Percentiles rank a stretch among this genome's conserved stretches.
Evolutionary conservation across 352 stramenopile genomes (phyloP).

Genomic region (Chrysophaeum taylorii): DNA sequence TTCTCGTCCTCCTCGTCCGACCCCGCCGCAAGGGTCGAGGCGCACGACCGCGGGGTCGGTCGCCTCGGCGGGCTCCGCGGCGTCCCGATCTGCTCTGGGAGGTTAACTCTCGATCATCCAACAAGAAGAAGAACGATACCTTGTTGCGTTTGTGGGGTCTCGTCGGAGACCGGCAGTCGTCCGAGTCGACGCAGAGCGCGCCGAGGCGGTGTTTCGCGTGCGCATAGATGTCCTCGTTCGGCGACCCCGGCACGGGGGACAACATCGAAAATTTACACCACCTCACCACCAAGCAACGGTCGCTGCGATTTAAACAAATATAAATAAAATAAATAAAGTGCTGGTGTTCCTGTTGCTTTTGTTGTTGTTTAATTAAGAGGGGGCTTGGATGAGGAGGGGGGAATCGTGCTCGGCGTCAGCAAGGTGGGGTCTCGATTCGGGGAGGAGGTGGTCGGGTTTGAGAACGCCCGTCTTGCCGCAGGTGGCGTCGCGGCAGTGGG

Average conservation of each 20-base stretch:
- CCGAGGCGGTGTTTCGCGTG: background rate
- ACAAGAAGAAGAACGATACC: too few species aligned
- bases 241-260: background rate
- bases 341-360: background rate
- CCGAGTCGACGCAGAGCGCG: background rate
- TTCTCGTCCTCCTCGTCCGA: background rate
- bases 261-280: too few species aligned
- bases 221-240: background rate
- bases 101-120: too few species aligned
- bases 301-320: too few species aligned
- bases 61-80: background rate
- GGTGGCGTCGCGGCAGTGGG: constrained; percentile 1
- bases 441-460: background rate
- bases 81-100: too few species aligned
- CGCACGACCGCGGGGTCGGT: background rate
- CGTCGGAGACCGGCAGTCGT: background rate
- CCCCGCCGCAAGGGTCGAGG: background rate
- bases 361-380: too few species aligned
- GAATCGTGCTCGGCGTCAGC: background rate
- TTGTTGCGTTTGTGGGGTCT: background rate
- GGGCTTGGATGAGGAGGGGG: too few species aligned
- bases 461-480: background rate
- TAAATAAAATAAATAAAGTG: too few species aligned
- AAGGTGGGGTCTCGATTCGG: background rate
- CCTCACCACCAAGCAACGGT: too few species aligned